Conservation (phyloP, 441 rosid species). For the Populus hybrid region DNA sequence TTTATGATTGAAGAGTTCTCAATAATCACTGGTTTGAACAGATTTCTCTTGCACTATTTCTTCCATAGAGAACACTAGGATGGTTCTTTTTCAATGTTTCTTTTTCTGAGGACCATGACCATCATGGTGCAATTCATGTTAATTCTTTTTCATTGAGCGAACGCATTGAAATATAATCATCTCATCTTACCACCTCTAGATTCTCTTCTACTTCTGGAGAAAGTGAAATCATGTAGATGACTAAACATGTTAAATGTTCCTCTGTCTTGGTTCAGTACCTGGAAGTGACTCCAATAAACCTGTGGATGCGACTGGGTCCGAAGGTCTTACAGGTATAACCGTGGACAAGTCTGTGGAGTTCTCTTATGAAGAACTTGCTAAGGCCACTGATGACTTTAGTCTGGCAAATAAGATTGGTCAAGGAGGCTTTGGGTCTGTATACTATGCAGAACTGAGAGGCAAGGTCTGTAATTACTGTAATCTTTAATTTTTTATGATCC, state of each 20-base stretch:
- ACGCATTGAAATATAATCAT: background rate
- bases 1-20: background rate
- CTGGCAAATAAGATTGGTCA: conserved; percentile 78
- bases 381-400: conserved; percentile 54
- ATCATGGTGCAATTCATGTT: background rate
- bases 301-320: conserved; percentile 35
- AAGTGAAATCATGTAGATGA: background rate
- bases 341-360: conserved; percentile 53
- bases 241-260: background rate
- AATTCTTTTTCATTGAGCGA: background rate
- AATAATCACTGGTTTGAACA: conserved; percentile 8
- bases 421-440: conserved; percentile 94
- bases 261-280: conserved; percentile 30
- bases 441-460: conserved; percentile 88
- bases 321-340: conserved; percentile 58
- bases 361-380: conserved; percentile 38
- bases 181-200: background rate
- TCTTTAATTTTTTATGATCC: background rate
- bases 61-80: background rate
- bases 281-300: conserved; percentile 33
- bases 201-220: conserved; percentile 3
- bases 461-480: conserved; percentile 50
- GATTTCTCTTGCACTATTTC: background rate
- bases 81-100: background rate
- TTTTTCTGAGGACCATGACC: background rate